Percentiles rank a stretch among this genome's conserved stretches.
Evolutionary conservation across 768 basidiomycete species (phyloP).

Genomic region (Pholiota molesta): DNA sequence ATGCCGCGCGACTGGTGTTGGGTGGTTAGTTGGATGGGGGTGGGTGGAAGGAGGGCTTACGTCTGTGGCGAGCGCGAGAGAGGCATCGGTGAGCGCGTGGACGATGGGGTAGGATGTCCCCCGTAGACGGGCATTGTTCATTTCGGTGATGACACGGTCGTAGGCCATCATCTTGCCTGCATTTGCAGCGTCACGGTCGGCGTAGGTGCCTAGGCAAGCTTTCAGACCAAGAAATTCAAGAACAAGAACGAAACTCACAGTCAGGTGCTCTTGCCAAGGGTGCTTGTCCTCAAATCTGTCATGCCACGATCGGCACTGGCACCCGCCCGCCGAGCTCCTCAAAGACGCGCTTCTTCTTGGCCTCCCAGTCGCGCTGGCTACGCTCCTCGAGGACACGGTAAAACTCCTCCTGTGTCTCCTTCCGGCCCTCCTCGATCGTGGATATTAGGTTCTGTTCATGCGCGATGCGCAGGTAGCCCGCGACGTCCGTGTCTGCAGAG

Average conservation of each 20-base stretch:
- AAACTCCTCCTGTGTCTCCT: constrained; percentile 84
- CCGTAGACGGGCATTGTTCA: constrained; percentile 75
- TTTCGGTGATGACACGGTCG: constrained; percentile 75
- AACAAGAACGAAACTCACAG: constrained; percentile 37
- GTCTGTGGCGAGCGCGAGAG: constrained; percentile 58
- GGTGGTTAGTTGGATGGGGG: constrained; percentile 4
- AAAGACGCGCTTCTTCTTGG: constrained; percentile 85
- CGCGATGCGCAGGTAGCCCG: constrained; percentile 92
- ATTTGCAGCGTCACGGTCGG: constrained; percentile 73
- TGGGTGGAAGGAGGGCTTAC: constrained; percentile 37
- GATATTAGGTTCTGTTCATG: constrained; percentile 95
- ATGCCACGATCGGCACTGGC: constrained; percentile 57
- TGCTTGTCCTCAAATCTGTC: constrained; percentile 63
- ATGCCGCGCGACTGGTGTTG: constrained; percentile 45
- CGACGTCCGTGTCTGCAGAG: constrained; percentile 91
- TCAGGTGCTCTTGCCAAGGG: constrained; percentile 57
- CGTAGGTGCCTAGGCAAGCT: constrained; percentile 33
- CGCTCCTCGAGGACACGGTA: constrained; percentile 79
- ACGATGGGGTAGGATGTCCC: constrained; percentile 78
- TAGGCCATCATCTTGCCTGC: constrained; percentile 98
- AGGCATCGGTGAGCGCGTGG: constrained; percentile 70
- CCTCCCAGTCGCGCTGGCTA: constrained; percentile 84
- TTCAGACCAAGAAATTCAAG: neutral
- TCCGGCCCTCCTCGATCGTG: constrained; percentile 88
- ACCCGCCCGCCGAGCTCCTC: constrained; percentile 83